Evolutionary conservation across 1,284 basidiomycete genomes (phyloP), one percentile per base, ranked within the genome.

Genomic region (Sanghuangporus baumii): DNA sequence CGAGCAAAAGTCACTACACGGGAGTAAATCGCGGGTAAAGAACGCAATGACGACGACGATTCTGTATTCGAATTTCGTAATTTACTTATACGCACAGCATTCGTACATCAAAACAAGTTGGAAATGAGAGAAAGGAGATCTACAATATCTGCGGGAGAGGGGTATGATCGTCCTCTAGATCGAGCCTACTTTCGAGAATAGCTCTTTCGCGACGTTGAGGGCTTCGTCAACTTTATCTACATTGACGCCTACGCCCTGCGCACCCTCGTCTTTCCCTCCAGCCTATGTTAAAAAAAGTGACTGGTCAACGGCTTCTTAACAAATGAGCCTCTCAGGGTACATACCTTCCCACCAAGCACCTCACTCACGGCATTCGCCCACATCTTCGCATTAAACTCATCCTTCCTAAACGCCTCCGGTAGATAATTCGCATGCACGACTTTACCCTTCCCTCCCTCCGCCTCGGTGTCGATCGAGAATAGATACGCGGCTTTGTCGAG

Each of bases 401-500:
- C 86, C 68, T 84, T 81, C 20, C 89, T 90, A 26, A 81, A 72
- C 2, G 75, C 71, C 18, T 84, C 81, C 0, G 96, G 87, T 52
- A 98, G 82, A 71, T 82, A 89, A 76, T 98, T 98, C 62, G 89
- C 88, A 73, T 98, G 96, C 1, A 89, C 87, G 63, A 98, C 88
- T 74, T 93, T 96, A 65, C 81, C 82, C 38, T 78, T 80, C 43
- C 43, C 43, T n/a, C 43, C 43, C 18, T 46, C 43, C 4, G 16
- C 43, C 64, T 84, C 83, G 1, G 71, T 61, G 69, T 96, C 92
- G 18, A 85, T 79, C 70, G 88, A 93, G 79, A 99, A 93, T 26
- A 97, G 84, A 75, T 98, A 99, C 23, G 92, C 82, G 3, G 91
- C 84, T 76, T 96, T 98, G 61, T 79, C 81, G 16, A 93, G 79